Conservation (phyloP, 164 flowering plant species). For the Magnolia changhungtana region DNA sequence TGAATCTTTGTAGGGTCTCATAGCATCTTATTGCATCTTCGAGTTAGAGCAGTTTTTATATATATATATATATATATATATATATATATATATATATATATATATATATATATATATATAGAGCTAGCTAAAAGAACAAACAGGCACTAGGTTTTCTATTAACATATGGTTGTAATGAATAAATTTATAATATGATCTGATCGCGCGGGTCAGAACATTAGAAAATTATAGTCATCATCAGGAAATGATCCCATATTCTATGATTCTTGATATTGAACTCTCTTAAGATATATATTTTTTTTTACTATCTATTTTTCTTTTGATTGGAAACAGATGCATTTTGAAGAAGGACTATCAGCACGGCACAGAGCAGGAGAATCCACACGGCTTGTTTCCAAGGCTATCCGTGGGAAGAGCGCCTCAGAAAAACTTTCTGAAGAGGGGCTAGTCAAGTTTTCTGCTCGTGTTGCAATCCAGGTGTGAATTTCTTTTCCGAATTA, state of each 20-base stretch:
- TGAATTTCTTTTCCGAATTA: background rate
- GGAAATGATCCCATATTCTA: too few relatives aligned
- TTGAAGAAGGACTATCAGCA: conserved; percentile 88
- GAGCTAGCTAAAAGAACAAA: too few relatives aligned
- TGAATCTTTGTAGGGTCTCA: too few relatives aligned
- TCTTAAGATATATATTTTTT: too few relatives aligned
- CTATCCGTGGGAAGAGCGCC: conserved; percentile 81
- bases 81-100: too few relatives aligned
- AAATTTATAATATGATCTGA: background rate
- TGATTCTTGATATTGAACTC: background rate
- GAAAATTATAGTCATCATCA: too few relatives aligned
- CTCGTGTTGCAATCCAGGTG: conserved; percentile 90
- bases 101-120: too few relatives aligned
- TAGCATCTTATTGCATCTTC: too few relatives aligned
- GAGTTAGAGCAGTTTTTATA: too few relatives aligned
- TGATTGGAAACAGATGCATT: conserved; percentile 60
- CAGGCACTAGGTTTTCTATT: too few relatives aligned
- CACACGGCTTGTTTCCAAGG: conserved; percentile 71
- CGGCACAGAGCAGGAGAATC: conserved; percentile 69
- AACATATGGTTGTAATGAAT: background rate
- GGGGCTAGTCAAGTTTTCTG: conserved; percentile 84
- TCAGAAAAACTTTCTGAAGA: conserved; percentile 93
- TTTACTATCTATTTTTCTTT: background rate
- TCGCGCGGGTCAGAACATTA: background rate
- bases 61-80: too few relatives aligned